These are phyloP conservation scores for Ophiocordyceps camponoti-floridani DNA, from an alignment of 2,329 filamentous ascomycete species.

Conservation along the genomic window DNA sequence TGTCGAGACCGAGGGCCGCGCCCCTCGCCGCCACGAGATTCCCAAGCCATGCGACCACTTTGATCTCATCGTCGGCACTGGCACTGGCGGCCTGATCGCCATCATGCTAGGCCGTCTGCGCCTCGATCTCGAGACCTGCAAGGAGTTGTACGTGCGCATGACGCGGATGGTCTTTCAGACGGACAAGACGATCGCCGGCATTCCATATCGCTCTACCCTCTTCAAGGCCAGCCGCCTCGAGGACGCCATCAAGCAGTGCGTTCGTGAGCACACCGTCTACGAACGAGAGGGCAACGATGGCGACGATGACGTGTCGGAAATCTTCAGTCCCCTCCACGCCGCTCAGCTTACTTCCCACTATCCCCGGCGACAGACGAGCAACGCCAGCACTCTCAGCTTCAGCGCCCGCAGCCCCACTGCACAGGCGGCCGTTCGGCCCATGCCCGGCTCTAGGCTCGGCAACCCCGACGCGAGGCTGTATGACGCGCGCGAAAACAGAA, in stretches of 20 bases:
- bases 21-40: conserved; percentile 79
- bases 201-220: conserved; percentile 81
- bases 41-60: conserved; percentile 98
- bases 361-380: conserved; percentile 50
- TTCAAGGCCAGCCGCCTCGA: conserved; percentile 96
- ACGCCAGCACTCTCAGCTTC: conserved; percentile 69
- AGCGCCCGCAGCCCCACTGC: conserved; percentile 45
- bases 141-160: conserved; percentile 89
- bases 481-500: conserved; percentile 67
- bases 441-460: conserved; percentile 44
- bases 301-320: conserved; percentile 16
- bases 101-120: conserved; percentile 86
- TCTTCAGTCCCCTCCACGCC: conserved; percentile 21
- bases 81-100: conserved; percentile 91
- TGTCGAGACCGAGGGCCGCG: conserved; percentile 79
- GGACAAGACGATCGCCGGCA: conserved; percentile 92
- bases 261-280: conserved; percentile 66
- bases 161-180: conserved; percentile 92
- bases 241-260: conserved; percentile 79
- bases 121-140: conserved; percentile 89
- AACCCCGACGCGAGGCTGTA: conserved; percentile 80
- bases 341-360: conserved; percentile 14
- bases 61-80: conserved; percentile 88
- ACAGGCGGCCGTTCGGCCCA: conserved; percentile 31
- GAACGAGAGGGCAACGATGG: conserved; percentile 72